Evolutionary conservation across 169 alveolate species (phyloP), one percentile per base, ranked within the genome.

Genomic region (Perkinsus marinus): DNA sequence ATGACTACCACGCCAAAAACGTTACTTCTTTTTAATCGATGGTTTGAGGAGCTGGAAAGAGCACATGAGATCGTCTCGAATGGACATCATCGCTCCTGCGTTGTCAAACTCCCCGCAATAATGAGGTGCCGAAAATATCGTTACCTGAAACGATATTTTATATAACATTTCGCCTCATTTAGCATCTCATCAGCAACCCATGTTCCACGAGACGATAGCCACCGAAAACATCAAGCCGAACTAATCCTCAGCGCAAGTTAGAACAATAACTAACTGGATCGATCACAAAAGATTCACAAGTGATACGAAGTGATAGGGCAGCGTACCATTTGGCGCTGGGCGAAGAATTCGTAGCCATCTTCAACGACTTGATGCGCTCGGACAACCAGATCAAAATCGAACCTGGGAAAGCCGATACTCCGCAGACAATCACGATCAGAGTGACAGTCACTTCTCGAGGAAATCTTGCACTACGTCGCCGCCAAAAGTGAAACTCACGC

Each of bases 271-370:
- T n/a, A n/a, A n/a, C n/a, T n/a, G n/a, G n/a, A n/a, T n/a, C n/a
- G n/a, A n/a, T n/a, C n/a, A n/a, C n/a, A n/a, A n/a, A n/a, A n/a
- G n/a, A n/a, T n/a, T n/a, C n/a, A n/a, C n/a, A n/a, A n/a, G n/a
- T n/a, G n/a, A n/a, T n/a, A n/a, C n/a, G n/a, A n/a, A n/a, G n/a
- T n/a, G n/a, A n/a, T n/a, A n/a, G n/a, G 46, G 46, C 3, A 41
- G 10, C 3, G 19, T 41, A 41, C 97, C 90, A 97, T 91, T 93
- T 96, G 96, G 89, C 98, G 94, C 91, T 96, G 96, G n/a, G 97
- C 97, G 91, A 96, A 96, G 94, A 96, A 96, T 92, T 96, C 98
- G 91, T 96, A 96, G 39, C 98, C 98, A 91, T 96, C 98, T 92
- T 96, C 98, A 22, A 96, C 98, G 68, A 97, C 98, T 41, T 96